Conservation (phyloP, 176 grass and related monocot genomes). For the Triticum monococcum region DNA sequence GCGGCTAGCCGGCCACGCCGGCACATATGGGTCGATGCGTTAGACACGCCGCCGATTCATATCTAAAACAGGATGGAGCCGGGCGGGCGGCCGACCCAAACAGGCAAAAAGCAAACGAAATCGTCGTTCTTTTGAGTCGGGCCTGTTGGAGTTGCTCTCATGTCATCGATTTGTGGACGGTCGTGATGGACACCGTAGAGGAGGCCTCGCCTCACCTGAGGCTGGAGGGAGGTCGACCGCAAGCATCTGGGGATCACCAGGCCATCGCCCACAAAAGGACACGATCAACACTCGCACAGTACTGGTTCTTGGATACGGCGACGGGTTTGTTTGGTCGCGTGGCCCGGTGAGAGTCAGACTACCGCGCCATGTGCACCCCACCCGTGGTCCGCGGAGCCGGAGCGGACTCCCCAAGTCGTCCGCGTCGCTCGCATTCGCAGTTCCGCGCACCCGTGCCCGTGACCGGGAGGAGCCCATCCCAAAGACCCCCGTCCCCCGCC, state of each 20-base stretch:
- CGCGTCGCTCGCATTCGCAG: too few relatives aligned
- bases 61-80: too few relatives aligned
- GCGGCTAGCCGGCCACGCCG: too few relatives aligned
- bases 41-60: too few relatives aligned
- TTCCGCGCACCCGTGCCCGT: not conserved
- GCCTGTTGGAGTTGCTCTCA: too few relatives aligned
- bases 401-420: not conserved
- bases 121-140: too few relatives aligned
- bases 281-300: not conserved
- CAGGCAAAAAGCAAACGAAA: too few relatives aligned
- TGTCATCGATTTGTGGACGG: too few relatives aligned
- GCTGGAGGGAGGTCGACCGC: not conserved
- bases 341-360: not conserved
- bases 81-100: too few relatives aligned
- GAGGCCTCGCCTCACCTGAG: too few relatives aligned
- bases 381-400: slow-evolving; percentile 1
- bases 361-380: slow-evolving; percentile 14
- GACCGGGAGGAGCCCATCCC: slow-evolving; percentile 15
- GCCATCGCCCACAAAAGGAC: not conserved
- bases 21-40: too few relatives aligned
- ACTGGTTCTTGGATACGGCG: not conserved
- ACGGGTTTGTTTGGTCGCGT: not conserved
- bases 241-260: not conserved
- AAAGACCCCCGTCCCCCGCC: not conserved
- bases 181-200: too few relatives aligned